These are phyloP conservation scores for Strigomonas culicis DNA, from an alignment of 208 protist genomes.

Conservation along the genomic window DNA sequence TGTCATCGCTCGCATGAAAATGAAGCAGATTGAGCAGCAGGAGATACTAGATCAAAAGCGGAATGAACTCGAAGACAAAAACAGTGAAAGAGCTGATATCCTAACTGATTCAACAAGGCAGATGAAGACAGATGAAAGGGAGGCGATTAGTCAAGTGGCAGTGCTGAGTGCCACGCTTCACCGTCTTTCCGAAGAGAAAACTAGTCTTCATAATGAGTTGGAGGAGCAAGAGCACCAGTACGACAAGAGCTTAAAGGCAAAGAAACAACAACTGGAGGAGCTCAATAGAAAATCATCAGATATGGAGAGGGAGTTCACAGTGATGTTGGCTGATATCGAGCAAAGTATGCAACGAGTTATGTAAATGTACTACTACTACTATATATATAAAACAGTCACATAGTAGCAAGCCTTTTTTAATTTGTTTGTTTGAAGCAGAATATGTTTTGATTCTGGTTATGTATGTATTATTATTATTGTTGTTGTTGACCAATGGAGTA, in stretches of 20 bases:
- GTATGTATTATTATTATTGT: background rate
- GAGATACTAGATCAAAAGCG: constrained; percentile 22
- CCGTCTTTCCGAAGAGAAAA: constrained; percentile 57
- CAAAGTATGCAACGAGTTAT: constrained; percentile 29
- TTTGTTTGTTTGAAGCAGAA: background rate
- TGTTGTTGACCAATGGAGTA: background rate
- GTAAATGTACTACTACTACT: constrained; percentile 11
- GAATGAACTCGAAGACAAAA: constrained; percentile 25
- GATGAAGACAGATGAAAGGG: constrained; percentile 76
- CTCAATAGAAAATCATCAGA: constrained; percentile 51
- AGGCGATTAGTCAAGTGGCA: constrained; percentile 49
- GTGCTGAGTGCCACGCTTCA: constrained; percentile 50
- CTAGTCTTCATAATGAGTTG: constrained; percentile 43
- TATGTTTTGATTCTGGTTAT: too few relatives aligned
- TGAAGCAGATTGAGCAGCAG: constrained; percentile 37
- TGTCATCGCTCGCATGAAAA: constrained; percentile 26
- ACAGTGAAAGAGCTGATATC: constrained; percentile 68
- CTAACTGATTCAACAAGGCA: constrained; percentile 82
- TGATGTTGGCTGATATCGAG: constrained; percentile 62
- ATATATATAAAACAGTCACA: constrained; percentile 1
- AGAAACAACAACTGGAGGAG: constrained; percentile 51
- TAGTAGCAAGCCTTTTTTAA: background rate
- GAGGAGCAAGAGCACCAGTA: constrained; percentile 44
- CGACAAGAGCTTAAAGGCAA: constrained; percentile 59
- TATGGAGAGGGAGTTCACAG: constrained; percentile 85